Evolutionary conservation across 2,329 filamentous ascomycete species (phyloP).

Genomic region (Xylariaceae sp.): DNA sequence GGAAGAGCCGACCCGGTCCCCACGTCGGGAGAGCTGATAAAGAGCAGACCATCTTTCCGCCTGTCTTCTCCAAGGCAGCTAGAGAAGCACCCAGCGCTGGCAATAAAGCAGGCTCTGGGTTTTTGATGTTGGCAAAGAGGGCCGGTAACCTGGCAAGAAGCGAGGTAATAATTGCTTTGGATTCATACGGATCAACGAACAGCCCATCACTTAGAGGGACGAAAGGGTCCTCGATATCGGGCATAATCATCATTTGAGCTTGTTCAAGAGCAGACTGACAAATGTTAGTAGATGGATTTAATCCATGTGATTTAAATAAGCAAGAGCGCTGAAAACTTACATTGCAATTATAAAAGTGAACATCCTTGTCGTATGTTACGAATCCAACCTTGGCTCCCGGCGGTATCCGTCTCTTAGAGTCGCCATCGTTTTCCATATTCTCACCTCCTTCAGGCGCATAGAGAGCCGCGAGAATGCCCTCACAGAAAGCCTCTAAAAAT

Average conservation of each 20-base stretch:
- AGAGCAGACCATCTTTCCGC: slow-evolving; percentile 88
- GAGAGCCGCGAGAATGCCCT: slow-evolving; percentile 78
- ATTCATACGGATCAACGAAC: slow-evolving; percentile 91
- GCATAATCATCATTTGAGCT: slow-evolving; percentile 98
- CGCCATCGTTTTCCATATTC: slow-evolving; percentile 51
- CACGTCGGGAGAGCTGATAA: slow-evolving; percentile 84
- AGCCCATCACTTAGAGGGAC: slow-evolving; percentile 85
- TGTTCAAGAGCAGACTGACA: slow-evolving; percentile 67
- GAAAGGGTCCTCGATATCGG: slow-evolving; percentile 94
- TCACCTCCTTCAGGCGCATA: slow-evolving; percentile 64
- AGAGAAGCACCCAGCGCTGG: slow-evolving; percentile 80
- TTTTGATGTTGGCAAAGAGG: slow-evolving; percentile 84
- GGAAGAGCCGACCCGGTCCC: slow-evolving; percentile 79
- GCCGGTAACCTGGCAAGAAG: slow-evolving; percentile 77
- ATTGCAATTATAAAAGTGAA: slow-evolving; percentile 96
- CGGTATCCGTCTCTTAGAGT: slow-evolving; percentile 59
- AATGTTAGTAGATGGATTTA: slow-evolving; percentile 9
- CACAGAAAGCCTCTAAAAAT: slow-evolving; percentile 84
- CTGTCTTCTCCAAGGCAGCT: slow-evolving; percentile 77
- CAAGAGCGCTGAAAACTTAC: slow-evolving; percentile 43
- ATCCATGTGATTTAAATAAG: not conserved
- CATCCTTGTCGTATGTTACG: slow-evolving; percentile 91
- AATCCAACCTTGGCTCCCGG: slow-evolving; percentile 85
- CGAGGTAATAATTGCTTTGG: slow-evolving; percentile 75
- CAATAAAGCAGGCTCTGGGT: slow-evolving; percentile 83